Percentiles rank a stretch among this genome's conserved stretches.
Evolutionary conservation across 75 land plant genomes (phyloP).

Genomic region (Pinus albicaulis): DNA sequence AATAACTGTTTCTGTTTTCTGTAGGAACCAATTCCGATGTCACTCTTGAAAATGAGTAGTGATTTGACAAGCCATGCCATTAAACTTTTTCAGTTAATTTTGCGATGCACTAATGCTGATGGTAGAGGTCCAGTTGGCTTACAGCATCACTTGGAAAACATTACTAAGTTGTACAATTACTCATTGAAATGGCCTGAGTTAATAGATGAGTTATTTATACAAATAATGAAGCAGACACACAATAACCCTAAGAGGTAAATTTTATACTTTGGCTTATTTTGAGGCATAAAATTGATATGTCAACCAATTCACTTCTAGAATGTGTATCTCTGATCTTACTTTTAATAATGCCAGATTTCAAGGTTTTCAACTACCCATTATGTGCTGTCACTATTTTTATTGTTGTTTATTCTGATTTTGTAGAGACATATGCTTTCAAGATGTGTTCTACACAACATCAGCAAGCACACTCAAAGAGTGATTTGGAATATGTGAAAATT

Average conservation of each 20-base stretch:
- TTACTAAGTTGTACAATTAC: conserved; percentile 35
- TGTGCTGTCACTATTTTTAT: background rate
- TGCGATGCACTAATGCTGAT: conserved; percentile 39
- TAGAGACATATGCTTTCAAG: too few relatives aligned
- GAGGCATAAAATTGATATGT: background rate
- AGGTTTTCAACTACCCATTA: background rate
- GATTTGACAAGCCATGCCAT: conserved; percentile 30
- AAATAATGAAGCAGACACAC: conserved; percentile 39
- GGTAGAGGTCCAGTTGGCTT: conserved; percentile 15
- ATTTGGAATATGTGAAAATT: too few relatives aligned
- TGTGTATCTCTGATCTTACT: background rate
- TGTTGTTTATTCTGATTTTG: background rate
- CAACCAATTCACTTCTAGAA: background rate
- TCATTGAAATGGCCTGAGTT: conserved; percentile 31
- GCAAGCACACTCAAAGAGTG: too few relatives aligned
- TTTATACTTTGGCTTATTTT: background rate
- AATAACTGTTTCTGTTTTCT: background rate
- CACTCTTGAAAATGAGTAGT: conserved; percentile 29
- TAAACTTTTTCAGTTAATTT: conserved; percentile 33
- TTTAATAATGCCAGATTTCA: background rate
- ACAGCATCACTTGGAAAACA: conserved; percentile 23
- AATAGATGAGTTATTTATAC: conserved; percentile 38
- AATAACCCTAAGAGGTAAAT: conserved; percentile 36
- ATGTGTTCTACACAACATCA: too few relatives aligned
- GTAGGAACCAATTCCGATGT: conserved; percentile 42